phyloP scores from a whole-genome alignment of 495 filamentous ascomycete species.

The Parathielavia hyrcaniae region DNA sequence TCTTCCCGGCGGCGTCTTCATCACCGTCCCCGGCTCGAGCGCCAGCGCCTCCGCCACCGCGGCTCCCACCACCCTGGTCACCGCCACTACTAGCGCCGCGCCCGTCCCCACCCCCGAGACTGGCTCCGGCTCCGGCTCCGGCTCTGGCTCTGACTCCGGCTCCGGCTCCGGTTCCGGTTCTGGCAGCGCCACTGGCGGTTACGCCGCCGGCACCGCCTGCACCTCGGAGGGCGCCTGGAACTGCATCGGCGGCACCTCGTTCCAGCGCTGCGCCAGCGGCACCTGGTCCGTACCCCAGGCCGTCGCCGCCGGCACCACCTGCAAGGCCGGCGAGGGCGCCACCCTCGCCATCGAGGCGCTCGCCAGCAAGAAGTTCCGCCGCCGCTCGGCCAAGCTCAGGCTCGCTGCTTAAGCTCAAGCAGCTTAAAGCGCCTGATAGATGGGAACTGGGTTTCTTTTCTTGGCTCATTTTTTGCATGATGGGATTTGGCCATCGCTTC shows the following conservation, averaged over 20 bases:
- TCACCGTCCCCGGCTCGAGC: slow-evolving; percentile 22
- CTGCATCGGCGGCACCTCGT: slow-evolving; percentile 55
- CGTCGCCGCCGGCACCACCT: slow-evolving; percentile 55
- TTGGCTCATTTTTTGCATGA: slow-evolving; percentile 1
- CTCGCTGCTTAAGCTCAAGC: background rate
- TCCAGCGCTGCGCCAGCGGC: slow-evolving; percentile 60
- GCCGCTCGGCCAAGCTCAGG: background rate
- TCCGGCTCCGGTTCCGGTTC: slow-evolving; percentile 9
- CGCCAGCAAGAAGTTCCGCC: background rate
- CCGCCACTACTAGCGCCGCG: slow-evolving; percentile 18
- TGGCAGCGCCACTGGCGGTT: slow-evolving; percentile 15
- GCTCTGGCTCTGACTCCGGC: slow-evolving; percentile 24
- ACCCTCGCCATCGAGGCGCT: slow-evolving; percentile 29
- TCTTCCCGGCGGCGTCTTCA: slow-evolving; percentile 27
- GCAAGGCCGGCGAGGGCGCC: slow-evolving; percentile 47
- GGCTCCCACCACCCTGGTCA: slow-evolving; percentile 17
- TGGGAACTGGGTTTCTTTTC: no score
- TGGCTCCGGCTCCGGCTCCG: slow-evolving; percentile 12
- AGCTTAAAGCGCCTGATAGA: no score
- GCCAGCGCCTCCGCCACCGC: slow-evolving; percentile 4
- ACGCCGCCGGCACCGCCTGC: slow-evolving; percentile 40
- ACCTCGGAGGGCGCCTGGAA: slow-evolving; percentile 55
- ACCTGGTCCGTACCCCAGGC: slow-evolving; percentile 51
- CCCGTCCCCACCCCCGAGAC: slow-evolving; percentile 21
- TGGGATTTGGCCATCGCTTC: slow-evolving; percentile 2